phyloP scores from a whole-genome alignment of 2,329 filamentous ascomycete genomes.

The Magnaporthiopsis incrustans region DNA sequence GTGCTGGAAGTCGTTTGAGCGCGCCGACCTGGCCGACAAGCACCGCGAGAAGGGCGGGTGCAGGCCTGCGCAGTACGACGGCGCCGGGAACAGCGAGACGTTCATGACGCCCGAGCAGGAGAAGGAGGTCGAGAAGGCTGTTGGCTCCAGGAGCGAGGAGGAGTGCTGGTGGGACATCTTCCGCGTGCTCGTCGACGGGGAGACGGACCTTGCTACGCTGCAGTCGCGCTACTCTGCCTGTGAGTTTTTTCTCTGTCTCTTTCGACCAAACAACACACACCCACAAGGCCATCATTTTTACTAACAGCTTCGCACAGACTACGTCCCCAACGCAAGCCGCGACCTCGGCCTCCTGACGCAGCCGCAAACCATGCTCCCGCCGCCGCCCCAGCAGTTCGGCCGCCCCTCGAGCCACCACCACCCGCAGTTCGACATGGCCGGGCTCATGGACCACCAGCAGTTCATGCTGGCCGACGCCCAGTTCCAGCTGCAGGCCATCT shows the following conservation, averaged over 20 bases:
- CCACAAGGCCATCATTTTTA: neutral
- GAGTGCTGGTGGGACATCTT: slow-evolving; percentile 8
- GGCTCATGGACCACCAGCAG: neutral
- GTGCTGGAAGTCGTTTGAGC: slow-evolving; percentile 6
- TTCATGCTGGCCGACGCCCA: neutral
- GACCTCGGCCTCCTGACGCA: too few species aligned
- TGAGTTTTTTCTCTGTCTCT: neutral
- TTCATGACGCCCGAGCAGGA: slow-evolving; percentile 6
- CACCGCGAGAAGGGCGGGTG: neutral
- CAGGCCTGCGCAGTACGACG: neutral
- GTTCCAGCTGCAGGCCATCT: neutral
- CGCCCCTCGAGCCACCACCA: neutral
- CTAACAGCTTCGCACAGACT: neutral
- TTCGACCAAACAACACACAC: neutral
- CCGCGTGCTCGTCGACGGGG: neutral
- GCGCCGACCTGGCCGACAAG: neutral
- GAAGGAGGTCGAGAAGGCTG: neutral
- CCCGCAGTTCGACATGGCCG: neutral
- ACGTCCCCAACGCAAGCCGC: too few species aligned
- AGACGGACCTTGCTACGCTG: neutral
- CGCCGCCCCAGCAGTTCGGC: neutral
- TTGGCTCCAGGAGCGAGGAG: slow-evolving; percentile 5
- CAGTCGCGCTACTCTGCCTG: slow-evolving; percentile 3
- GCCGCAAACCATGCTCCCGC: neutral
- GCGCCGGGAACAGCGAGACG: neutral